phyloP scores from a whole-genome alignment of 169 alveolate genomes.

The Eimeria mitis region DNA sequence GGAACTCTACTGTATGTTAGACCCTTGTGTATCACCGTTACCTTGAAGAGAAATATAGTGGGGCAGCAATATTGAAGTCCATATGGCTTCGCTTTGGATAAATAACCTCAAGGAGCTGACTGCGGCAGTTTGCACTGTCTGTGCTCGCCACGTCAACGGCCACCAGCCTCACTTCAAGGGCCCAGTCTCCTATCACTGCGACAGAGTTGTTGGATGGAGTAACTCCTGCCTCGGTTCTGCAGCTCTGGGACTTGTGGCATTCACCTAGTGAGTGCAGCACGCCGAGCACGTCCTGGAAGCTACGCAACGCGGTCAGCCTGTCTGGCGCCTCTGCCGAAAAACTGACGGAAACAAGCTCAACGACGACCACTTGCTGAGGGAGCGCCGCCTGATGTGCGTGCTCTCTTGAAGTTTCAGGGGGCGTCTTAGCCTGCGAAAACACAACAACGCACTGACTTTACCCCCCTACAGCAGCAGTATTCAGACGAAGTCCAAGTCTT shows the following conservation, averaged over 20 bases:
- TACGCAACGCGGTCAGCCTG: conserved; percentile 79
- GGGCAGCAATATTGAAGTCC: conserved; percentile 81
- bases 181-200: conserved; percentile 18
- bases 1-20: neutral
- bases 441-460: neutral
- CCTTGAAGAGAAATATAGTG: conserved; percentile 76
- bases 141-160: conserved; percentile 63
- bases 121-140: conserved; percentile 28
- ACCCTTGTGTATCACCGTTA: neutral
- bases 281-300: conserved; percentile 65
- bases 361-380: conserved; percentile 41
- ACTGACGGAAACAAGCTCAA: conserved; percentile 68
- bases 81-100: conserved; percentile 75
- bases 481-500: neutral
- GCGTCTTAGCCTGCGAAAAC: conserved; percentile 17
- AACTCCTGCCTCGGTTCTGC: neutral
- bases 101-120: conserved; percentile 26
- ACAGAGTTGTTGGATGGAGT: neutral
- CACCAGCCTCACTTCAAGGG: conserved; percentile 74
- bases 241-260: neutral
- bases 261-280: conserved; percentile 42
- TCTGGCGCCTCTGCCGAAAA: conserved; percentile 80
- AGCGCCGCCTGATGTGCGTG: neutral
- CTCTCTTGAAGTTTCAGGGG: neutral
- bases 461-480: neutral